Base-by-base conservation (phyloP, 2,329 filamentous ascomycete species). In the Chaetomiaceae sp. region DNA sequence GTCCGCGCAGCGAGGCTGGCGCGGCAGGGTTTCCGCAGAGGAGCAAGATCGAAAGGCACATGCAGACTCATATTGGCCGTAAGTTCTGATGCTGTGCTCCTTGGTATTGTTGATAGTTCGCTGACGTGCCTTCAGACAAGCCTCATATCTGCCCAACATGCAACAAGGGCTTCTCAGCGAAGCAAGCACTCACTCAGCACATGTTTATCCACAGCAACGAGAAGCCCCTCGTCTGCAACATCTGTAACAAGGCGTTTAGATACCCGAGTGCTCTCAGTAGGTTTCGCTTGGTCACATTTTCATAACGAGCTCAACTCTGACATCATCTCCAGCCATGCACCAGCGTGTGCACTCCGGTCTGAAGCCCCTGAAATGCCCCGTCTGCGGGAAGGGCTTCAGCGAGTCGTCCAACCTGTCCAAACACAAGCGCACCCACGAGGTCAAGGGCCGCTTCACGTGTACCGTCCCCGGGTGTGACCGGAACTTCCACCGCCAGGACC, bases 381-480 rank as follows among this genome's bases (percentile, higher is more conserved):
- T 78, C 25, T 87, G 83, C 59, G 74, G 73, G 42, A 83, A 81
- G 62, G 69, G 69, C 9, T 87, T 87, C 63, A 77, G 79, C 55
- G 82, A 87, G 64, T 85, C 82, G 0, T 85, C 82, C 4, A 87
- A 86, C 61, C 69, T 86, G 17, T 81, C 82, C 47, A 87, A 86
- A 61, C 83, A 87, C 63, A 76, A 79, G 46, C 80, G 82, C 58
- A 86, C 77, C 7, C 83, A 86, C 60, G 76, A 78, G 14, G 69
- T 75, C 31, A 75, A 75, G 51, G 78, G 78, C 6, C 71, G 73
- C 33, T 77, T 77, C 61, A 69, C 71, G 22, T 85, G 82, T 57
- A 54, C 60, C 0, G 64, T 69, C 40, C 65, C 71, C 3, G 70
- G 75, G 37, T 86, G 83, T 56, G 70, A 71, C 14, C 81, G 79